These are phyloP conservation scores for Starmerella bacillaris DNA, from an alignment of 805 yeast genomes.

Conservation along the genomic window DNA sequence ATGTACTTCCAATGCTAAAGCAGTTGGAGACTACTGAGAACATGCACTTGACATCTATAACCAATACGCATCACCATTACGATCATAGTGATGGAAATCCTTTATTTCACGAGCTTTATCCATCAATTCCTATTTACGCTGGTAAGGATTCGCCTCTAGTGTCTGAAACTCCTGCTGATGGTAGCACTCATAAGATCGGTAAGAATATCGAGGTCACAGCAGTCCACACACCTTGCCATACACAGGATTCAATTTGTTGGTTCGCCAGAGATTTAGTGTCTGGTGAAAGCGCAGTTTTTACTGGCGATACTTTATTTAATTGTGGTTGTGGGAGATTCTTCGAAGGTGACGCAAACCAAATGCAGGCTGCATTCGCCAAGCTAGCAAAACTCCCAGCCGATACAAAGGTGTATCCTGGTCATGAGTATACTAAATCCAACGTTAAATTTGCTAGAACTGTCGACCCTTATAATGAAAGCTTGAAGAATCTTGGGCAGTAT, in stretches of 20 bases:
- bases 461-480: conserved; percentile 36
- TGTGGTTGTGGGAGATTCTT: conserved; percentile 96
- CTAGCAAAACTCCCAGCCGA: conserved; percentile 46
- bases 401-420: conserved; percentile 79
- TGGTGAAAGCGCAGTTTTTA: conserved; percentile 57
- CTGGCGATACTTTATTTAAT: conserved; percentile 88
- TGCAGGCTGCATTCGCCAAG: conserved; percentile 51
- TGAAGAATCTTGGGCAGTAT: conserved; percentile 37
- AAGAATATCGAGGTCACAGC: conserved; percentile 49
- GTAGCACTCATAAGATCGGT: conserved; percentile 47
- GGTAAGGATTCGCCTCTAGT: conserved; percentile 71
- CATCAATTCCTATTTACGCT: conserved; percentile 50
- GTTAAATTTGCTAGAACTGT: conserved; percentile 51
- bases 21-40: conserved; percentile 22
- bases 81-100: conserved; percentile 87
- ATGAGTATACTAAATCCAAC: conserved; percentile 79
- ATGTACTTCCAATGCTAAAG: conserved; percentile 33
- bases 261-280: conserved; percentile 47
- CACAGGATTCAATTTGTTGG: conserved; percentile 89
- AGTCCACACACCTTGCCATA: conserved; percentile 92
- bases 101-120: conserved; percentile 23
- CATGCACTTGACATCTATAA: conserved; percentile 51
- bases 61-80: conserved; percentile 89
- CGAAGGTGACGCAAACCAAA: conserved; percentile 71
- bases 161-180: conserved; percentile 48